Evolutionary conservation across 164 flowering plant genomes (phyloP).

Genomic region (Vitis labrusca): DNA sequence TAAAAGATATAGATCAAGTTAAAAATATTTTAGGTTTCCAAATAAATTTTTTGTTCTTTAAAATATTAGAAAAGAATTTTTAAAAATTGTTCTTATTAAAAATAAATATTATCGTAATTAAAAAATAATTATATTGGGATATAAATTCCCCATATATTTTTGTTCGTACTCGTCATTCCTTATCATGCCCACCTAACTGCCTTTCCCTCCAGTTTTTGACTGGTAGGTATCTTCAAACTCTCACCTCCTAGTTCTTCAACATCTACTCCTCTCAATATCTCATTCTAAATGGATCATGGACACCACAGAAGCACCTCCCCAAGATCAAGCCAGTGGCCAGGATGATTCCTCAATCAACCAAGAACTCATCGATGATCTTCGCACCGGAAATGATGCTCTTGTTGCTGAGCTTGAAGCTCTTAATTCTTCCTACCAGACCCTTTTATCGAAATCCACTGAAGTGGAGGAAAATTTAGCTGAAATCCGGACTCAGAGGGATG

Average conservation of each 20-base stretch:
- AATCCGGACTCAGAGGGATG: constrained; percentile 27
- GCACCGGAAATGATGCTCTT: constrained; percentile 19
- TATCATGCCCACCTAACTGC: background rate
- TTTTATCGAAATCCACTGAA: constrained; percentile 21
- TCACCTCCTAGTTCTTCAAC: background rate
- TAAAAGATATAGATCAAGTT: too few species aligned
- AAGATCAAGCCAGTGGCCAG: constrained; percentile 10
- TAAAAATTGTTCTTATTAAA: too few species aligned
- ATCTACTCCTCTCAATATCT: background rate
- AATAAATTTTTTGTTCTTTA: too few species aligned
- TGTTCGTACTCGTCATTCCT: too few species aligned
- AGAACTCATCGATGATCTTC: background rate
- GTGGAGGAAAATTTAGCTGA: constrained; percentile 20
- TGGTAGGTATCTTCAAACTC: constrained; percentile 16
- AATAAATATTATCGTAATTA: too few species aligned
- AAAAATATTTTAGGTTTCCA: too few species aligned
- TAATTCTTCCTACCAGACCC: constrained; percentile 12
- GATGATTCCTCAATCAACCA: constrained; percentile 1
- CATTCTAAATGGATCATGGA: constrained; percentile 14
- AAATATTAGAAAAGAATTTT: too few species aligned
- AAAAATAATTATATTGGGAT: too few species aligned
- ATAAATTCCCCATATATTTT: too few species aligned
- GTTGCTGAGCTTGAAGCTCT: constrained; percentile 31
- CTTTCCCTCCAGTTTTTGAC: constrained; percentile 16
- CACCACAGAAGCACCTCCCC: constrained; percentile 17